Percentiles rank a stretch among this genome's conserved stretches.
These are phyloP conservation scores for Epichloe coenophiala DNA, from an alignment of 2,329 filamentous ascomycete genomes.

Conservation along the genomic window DNA sequence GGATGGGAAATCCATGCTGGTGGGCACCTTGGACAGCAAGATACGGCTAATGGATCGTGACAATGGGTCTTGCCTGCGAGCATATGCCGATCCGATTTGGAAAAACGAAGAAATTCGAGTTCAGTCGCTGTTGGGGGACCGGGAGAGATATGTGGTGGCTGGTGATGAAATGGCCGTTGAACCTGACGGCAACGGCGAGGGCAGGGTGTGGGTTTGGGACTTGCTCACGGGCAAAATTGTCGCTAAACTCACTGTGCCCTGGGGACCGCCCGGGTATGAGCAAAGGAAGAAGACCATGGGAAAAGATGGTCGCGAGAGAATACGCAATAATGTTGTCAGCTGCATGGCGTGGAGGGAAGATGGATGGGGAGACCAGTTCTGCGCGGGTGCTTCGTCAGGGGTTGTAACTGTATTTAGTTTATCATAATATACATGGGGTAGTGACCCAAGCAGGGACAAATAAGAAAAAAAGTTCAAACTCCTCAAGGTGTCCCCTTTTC, in stretches of 20 bases:
- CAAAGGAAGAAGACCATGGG: constrained; percentile 40
- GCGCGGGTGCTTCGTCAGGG: constrained; percentile 50
- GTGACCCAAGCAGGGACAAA: neutral
- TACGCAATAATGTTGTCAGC: constrained; percentile 45
- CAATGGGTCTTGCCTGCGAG: constrained; percentile 58
- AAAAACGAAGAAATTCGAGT: constrained; percentile 61
- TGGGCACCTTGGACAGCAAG: constrained; percentile 61
- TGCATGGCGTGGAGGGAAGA: constrained; percentile 49
- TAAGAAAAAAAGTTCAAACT: neutral
- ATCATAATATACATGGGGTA: constrained; percentile 12
- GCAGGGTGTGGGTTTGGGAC: constrained; percentile 70
- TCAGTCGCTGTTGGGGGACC: constrained; percentile 59
- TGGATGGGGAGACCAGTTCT: constrained; percentile 51
- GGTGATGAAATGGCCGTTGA: constrained; percentile 54
- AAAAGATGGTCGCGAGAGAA: constrained; percentile 47
- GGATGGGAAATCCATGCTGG: constrained; percentile 62
- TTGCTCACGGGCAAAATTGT: constrained; percentile 57
- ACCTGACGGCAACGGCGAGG: constrained; percentile 28
- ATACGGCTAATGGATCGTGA: constrained; percentile 70
- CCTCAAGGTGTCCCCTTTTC: neutral
- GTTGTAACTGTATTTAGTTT: constrained; percentile 49
- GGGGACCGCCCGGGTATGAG: constrained; percentile 37
- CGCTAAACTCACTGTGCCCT: constrained; percentile 46
- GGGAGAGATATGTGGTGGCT: constrained; percentile 64
- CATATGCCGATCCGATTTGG: constrained; percentile 46